Conservation (phyloP, 441 rosid genomes). For the Adansonia rubrostipa region DNA sequence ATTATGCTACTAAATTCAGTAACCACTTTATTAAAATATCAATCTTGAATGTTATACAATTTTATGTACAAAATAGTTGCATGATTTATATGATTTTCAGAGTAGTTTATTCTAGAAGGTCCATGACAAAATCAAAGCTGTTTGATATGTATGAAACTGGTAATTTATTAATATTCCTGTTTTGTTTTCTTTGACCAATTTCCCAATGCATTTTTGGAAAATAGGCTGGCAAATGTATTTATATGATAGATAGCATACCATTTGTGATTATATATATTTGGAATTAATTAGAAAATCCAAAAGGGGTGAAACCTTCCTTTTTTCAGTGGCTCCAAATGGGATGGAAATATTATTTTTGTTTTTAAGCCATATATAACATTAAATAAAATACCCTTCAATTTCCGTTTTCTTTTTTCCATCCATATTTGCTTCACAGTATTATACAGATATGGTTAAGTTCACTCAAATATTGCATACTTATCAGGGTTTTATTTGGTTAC, state of each 20-base stretch:
- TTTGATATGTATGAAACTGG: too few species aligned
- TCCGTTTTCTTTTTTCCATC: neutral
- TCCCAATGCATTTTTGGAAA: neutral
- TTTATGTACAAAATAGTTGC: too few species aligned
- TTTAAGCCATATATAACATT: neutral
- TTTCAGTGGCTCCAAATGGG: slow-evolving; percentile 13
- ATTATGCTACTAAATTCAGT: too few species aligned
- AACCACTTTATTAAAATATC: too few species aligned
- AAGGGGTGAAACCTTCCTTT: neutral
- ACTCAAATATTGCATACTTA: neutral
- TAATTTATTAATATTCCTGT: too few species aligned
- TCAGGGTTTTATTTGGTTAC: neutral
- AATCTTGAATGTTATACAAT: too few species aligned
- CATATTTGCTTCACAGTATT: neutral
- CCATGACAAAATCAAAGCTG: too few species aligned
- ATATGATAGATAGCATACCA: neutral
- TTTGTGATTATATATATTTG: neutral
- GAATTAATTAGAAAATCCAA: slow-evolving; percentile 9
- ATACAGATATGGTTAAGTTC: too few species aligned
- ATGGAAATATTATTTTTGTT: neutral
- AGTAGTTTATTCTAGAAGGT: too few species aligned
- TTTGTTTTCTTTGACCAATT: neutral
- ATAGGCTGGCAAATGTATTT: neutral
- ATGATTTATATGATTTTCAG: too few species aligned
- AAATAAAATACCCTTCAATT: neutral